phyloP scores from a whole-genome alignment of 2,329 filamentous ascomycete species.

The Coleophoma eucalyptorum region DNA sequence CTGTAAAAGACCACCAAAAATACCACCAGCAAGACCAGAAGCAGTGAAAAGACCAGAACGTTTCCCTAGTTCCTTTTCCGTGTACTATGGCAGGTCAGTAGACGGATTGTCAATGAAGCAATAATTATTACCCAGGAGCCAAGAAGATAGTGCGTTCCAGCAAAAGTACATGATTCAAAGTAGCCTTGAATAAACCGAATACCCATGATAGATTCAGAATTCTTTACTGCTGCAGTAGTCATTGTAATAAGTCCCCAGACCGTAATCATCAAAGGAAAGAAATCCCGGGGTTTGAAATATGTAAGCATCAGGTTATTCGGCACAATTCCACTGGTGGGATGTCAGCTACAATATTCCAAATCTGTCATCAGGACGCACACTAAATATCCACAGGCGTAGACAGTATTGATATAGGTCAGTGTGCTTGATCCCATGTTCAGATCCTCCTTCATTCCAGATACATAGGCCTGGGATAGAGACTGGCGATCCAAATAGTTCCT shows the following conservation, averaged over 20 bases:
- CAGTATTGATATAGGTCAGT: conserved; percentile 49
- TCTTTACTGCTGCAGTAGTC: conserved; percentile 48
- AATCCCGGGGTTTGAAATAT: conserved; percentile 57
- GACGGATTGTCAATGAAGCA: no score
- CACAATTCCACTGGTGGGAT: conserved; percentile 52
- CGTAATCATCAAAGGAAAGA: conserved; percentile 59
- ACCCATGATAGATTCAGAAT: conserved; percentile 52
- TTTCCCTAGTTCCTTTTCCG: conserved; percentile 54
- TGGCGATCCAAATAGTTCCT: conserved; percentile 39
- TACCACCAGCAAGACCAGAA: conserved; percentile 54
- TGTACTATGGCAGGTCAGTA: conserved; percentile 33
- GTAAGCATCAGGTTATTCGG: conserved; percentile 59
- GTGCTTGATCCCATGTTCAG: conserved; percentile 43
- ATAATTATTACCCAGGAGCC: conserved; percentile 42
- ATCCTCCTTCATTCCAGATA: conserved; percentile 50
- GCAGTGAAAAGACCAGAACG: conserved; percentile 58
- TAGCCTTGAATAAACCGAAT: conserved; percentile 55
- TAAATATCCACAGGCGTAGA: conserved; percentile 28
- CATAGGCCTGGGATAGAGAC: conserved; percentile 50
- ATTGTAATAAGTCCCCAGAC: conserved; percentile 62
- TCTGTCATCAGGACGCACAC: conserved; percentile 6
- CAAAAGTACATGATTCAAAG: conserved; percentile 52
- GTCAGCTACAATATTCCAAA: no score
- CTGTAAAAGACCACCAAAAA: conserved; percentile 61
- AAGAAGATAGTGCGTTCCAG: conserved; percentile 55